Evolutionary conservation across 306 rosid genomes (phyloP), one percentile per base, ranked within the genome.

Genomic region (Casuarina equisetifolia): DNA sequence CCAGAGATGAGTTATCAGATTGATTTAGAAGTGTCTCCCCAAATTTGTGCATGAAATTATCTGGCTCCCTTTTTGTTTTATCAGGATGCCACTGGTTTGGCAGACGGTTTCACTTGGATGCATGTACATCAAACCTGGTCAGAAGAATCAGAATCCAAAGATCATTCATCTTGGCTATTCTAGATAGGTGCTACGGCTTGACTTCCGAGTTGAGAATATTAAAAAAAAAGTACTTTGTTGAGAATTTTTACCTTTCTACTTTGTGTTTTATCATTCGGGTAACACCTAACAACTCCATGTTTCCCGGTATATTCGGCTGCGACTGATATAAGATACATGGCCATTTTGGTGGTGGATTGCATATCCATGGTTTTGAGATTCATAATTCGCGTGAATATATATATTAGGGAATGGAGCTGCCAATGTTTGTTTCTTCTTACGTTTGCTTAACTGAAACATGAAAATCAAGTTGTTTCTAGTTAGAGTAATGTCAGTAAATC

Each of bases 51-150:
- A 6, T n/a, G 49, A 45, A 39, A 64, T 70, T 61, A 52, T 69
- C 74, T 79, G 70, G 36, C 32, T 3, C 0, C 3, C 2, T 7
- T 16, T 64, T 0, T 17, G 15, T 0, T 15, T 15, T 84, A 81
- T 85, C 90, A 91, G 98, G 96, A 82, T 73, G 39, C 61, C 9
- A 78, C 19, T 45, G 61, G 59, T 16, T 2, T n/a, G 12, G 54
- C 89, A 10, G 77, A 79, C 49, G 88, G 85, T 78, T 85, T 74
- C 74, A 86, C 72, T 12, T 90, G 85, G 92, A 38, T 87, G 69
- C 96, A 89, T 67, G 80, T 82, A 70, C 98, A 93, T 55, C 88
- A 90, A 81, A 90, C 96, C 2, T 80, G 86, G 87, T 36, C 73
- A 80, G 84, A 85, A 69, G 86, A 79, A 43, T 69, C 79, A 7